Percentiles rank a stretch among this genome's conserved stretches.
phyloP scores from a whole-genome alignment of 208 protist species.

The Trypanosoma boissoni region DNA sequence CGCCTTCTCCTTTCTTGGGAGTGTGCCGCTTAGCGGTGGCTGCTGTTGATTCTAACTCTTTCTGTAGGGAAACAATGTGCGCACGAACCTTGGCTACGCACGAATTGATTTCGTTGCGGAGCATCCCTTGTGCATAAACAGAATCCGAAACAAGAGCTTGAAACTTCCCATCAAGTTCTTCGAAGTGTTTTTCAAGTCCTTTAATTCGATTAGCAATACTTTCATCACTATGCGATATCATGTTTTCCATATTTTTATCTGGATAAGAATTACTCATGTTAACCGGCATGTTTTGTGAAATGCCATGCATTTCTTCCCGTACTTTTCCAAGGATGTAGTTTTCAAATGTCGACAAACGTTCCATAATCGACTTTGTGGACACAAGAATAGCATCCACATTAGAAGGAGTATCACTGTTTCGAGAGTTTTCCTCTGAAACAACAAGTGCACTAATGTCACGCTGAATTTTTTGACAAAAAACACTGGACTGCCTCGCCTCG shows the following conservation, averaged over 20 bases:
- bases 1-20: background rate
- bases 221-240: background rate
- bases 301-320: constrained; percentile 14
- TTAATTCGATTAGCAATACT: background rate
- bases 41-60: background rate
- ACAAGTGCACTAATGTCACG: constrained; percentile 20
- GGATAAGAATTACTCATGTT: no score
- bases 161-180: constrained; percentile 34
- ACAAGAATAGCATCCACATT: background rate
- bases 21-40: no score
- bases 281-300: no score
- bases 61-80: background rate
- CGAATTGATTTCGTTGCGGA: constrained; percentile 27
- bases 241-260: background rate
- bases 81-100: constrained; percentile 13
- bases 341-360: constrained; percentile 34
- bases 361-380: constrained; percentile 6
- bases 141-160: constrained; percentile 39
- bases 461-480: constrained; percentile 23
- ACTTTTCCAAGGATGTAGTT: constrained; percentile 41
- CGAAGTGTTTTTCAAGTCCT: constrained; percentile 26
- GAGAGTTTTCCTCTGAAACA: constrained; percentile 9
- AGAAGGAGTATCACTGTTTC: background rate
- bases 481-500: constrained; percentile 19
- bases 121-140: constrained; percentile 17